phyloP scores from a whole-genome alignment of 2,329 filamentous ascomycete genomes.

The Leptographium lundbergii region DNA sequence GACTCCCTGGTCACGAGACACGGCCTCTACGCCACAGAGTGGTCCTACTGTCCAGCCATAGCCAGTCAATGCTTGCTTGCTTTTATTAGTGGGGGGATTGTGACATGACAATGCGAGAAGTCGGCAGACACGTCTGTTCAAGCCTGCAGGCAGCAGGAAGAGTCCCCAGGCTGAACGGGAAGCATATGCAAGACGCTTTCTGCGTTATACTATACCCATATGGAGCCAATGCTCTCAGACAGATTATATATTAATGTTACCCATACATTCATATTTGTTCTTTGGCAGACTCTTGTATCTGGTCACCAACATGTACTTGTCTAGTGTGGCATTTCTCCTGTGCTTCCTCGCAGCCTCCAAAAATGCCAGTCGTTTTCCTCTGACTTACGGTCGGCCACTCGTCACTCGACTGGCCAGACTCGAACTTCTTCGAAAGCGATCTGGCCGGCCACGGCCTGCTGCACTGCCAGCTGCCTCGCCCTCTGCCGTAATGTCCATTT shows the following conservation, averaged over 20 bases:
- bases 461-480: not conserved
- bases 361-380: not conserved
- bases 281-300: not conserved
- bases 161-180: not conserved
- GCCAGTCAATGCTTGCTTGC: not conserved
- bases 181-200: too few relatives aligned
- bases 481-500: conserved; percentile 11
- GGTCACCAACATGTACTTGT: not conserved
- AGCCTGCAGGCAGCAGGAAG: not conserved
- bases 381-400: not conserved
- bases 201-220: too few relatives aligned
- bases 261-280: too few relatives aligned
- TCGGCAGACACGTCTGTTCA: not conserved
- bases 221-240: too few relatives aligned
- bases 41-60: not conserved
- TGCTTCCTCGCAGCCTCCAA: not conserved
- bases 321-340: too few relatives aligned
- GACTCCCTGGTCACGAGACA: not conserved
- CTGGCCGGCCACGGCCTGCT: not conserved
- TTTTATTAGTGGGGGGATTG: not conserved
- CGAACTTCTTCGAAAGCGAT: not conserved
- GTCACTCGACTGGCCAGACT: not conserved
- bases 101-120: not conserved
- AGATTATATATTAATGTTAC: too few relatives aligned
- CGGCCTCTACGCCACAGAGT: not conserved